Base-by-base conservation (phyloP, 2,329 filamentous ascomycete genomes). In the Orbilia blumenaviensis region DNA sequence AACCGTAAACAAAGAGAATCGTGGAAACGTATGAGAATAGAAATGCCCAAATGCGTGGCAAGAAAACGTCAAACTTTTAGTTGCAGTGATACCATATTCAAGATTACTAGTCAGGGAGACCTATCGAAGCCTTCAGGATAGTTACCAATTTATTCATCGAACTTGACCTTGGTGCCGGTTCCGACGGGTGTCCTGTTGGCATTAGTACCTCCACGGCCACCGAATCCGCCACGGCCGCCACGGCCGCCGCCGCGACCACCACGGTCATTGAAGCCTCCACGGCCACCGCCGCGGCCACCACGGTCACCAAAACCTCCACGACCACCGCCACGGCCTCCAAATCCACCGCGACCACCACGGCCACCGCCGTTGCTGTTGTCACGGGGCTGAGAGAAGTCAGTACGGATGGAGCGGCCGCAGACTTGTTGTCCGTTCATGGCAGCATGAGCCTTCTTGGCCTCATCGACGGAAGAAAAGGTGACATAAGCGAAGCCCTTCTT, bases 401-500 rank as follows among this genome's bases (percentile, higher is more conserved):
- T 89, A 80, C 94, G 92, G 79, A 97, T 86, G 63, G 88, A 83
- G 80, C 94, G 92, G 68, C 91, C 89, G 78, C 86, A 87, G 80
- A 95, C 87, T 74, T 92, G 89, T 67, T 86, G 86, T 78, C 92
- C 92, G 80, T 92, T 90, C 82, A 92, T 87, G 69, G 86, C 85
- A 80, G 90, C 86, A 80, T 92, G 89, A 23, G 90, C 94, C 80
- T 86, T 84, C 85, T 91, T 92, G 81, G 94, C 92, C 81, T 97
- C 93, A 27, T 96, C 93, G 77, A 95, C 83, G 16, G 91, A 91
- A 80, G 86, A 85, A 86, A 94, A 97, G 82, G 90, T 90, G 78
- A 97, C 90, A 83, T 97, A 97, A 66, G 92, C 94, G 84, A 96
- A 97, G 71, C 94, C 94, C 90, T 97, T 97, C 82, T 91, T 90